Evolutionary conservation across 148 eudicot genomes (phyloP).

Genomic region (Linanthus parryae): DNA sequence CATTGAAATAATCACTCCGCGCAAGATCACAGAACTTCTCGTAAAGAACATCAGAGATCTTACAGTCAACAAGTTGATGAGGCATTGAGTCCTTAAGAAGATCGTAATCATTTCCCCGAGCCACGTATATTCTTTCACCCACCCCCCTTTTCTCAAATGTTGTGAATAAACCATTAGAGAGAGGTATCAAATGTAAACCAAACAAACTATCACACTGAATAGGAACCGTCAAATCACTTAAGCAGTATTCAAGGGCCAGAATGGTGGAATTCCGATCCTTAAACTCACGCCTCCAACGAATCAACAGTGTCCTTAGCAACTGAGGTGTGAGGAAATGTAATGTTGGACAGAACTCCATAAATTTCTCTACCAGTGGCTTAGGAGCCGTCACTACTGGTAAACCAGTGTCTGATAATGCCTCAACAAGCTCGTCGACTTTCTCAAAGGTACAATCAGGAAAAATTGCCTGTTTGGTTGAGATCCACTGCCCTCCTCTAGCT

Average conservation of each 20-base stretch:
- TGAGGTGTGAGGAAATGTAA: conserved; percentile 88
- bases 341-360: conserved; percentile 73
- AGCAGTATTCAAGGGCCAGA: conserved; percentile 83
- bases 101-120: conserved; percentile 64
- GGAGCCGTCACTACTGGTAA: conserved; percentile 66
- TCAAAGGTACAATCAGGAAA: conserved; percentile 83
- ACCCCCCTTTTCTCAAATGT: conserved; percentile 64
- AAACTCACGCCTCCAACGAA: conserved; percentile 72
- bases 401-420: conserved; percentile 77
- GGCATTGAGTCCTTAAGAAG: conserved; percentile 84
- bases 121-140: conserved; percentile 68
- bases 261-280: conserved; percentile 60
- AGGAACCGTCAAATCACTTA: conserved; percentile 60
- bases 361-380: conserved; percentile 61
- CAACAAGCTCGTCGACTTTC: conserved; percentile 60
- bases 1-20: conserved; percentile 59
- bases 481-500: conserved; percentile 97
- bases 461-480: conserved; percentile 81
- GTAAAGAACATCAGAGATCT: conserved; percentile 58
- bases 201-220: conserved; percentile 48
- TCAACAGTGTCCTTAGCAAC: conserved; percentile 70
- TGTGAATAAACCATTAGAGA: conserved; percentile 75
- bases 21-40: conserved; percentile 77
- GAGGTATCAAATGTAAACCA: conserved; percentile 87
- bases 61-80: conserved; percentile 63